These are phyloP conservation scores for Nannochloropsis gaditana DNA, from an alignment of 108 stramenopile species.

Conservation along the genomic window DNA sequence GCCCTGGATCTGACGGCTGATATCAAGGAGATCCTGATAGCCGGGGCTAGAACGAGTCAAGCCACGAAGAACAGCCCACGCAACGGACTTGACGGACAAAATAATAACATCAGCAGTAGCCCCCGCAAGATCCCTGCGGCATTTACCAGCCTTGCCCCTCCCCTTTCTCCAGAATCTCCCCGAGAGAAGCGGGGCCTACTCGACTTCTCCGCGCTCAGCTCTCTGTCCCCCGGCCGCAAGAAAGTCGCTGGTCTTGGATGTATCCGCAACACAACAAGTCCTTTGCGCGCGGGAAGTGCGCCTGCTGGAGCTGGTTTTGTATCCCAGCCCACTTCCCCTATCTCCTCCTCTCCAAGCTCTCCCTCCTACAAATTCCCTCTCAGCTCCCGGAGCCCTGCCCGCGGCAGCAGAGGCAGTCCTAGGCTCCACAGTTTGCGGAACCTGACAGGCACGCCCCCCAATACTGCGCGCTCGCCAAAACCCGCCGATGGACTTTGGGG, in stretches of 20 bases:
- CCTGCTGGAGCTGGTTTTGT: not conserved
- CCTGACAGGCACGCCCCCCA: not conserved
- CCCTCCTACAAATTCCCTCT: not conserved
- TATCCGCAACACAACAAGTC: not conserved
- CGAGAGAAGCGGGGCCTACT: not conserved
- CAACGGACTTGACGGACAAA: not conserved
- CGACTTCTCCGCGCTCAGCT: not conserved
- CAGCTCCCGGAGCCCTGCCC: not conserved
- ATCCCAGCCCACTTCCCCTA: not conserved
- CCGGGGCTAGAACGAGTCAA: not conserved
- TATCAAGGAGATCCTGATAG: not conserved
- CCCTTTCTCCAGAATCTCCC: not conserved
- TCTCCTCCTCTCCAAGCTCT: not conserved
- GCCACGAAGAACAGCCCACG: not conserved
- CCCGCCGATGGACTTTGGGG: not conserved
- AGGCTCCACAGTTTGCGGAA: too few species aligned
- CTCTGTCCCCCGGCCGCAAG: not conserved
- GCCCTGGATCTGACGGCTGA: not conserved
- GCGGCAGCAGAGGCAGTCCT: too few species aligned
- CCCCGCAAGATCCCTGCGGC: slow-evolving; percentile 4
- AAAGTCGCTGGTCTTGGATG: not conserved
- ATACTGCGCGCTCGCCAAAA: not conserved
- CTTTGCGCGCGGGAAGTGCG: not conserved
- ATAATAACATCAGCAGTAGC: not conserved
- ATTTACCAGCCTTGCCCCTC: not conserved